Percentiles rank a stretch among this genome's conserved stretches.
Conservation (phyloP, 2,329 filamentous ascomycete genomes). For the Ophiostoma novo-ulmi region DNA sequence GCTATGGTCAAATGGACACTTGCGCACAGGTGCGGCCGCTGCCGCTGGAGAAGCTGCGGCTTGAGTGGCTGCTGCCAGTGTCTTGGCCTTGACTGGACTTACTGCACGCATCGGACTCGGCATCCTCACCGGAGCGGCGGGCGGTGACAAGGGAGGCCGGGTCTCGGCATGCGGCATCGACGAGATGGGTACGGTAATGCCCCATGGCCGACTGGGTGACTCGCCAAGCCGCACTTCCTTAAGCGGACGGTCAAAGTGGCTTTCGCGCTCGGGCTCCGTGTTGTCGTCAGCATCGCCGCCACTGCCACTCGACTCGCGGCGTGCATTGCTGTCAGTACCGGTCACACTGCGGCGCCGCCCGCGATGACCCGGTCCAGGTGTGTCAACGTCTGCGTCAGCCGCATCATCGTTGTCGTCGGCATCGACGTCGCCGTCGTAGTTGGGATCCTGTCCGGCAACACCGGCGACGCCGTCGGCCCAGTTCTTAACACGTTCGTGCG, state of each 20-base stretch:
- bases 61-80: slow-evolving; percentile 23
- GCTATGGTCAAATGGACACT: slow-evolving; percentile 52
- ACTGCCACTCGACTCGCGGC: slow-evolving; percentile 16
- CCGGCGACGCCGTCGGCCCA: slow-evolving; percentile 74
- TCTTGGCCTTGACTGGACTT: slow-evolving; percentile 18
- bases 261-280: slow-evolving; percentile 55
- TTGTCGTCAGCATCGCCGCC: slow-evolving; percentile 33
- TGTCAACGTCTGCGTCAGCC: neutral
- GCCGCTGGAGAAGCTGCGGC: neutral
- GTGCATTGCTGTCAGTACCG: neutral
- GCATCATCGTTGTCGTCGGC: slow-evolving; percentile 1
- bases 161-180: slow-evolving; percentile 31
- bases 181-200: slow-evolving; percentile 68
- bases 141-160: slow-evolving; percentile 49
- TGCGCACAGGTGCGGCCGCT: slow-evolving; percentile 32
- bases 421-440: slow-evolving; percentile 8
- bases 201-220: slow-evolving; percentile 89
- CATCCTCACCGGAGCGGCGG: slow-evolving; percentile 53
- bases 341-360: neutral
- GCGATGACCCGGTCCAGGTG: no score
- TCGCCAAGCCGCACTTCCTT: slow-evolving; percentile 91
- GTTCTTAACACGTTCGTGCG: slow-evolving; percentile 69
- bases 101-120: slow-evolving; percentile 34
- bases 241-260: slow-evolving; percentile 76
- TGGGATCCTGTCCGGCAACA: slow-evolving; percentile 36